Evolutionary conservation across 2,329 filamentous ascomycete species (phyloP).

Genomic region (Knoxdaviesia proteae): DNA sequence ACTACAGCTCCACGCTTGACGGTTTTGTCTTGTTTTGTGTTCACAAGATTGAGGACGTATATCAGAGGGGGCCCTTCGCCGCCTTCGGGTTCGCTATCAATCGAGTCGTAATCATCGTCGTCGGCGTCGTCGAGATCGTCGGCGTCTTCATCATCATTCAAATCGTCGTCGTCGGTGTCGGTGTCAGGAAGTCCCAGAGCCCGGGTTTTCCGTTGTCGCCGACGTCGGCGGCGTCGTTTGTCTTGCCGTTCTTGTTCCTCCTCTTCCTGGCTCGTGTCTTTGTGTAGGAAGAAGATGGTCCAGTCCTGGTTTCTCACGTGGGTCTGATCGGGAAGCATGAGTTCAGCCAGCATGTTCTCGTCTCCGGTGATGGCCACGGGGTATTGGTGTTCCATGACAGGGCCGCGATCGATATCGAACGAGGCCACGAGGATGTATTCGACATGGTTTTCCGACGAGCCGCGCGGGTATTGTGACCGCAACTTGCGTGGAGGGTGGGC

Average conservation of each 20-base stretch:
- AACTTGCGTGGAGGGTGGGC: slow-evolving; percentile 32
- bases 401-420: slow-evolving; percentile 89
- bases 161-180: slow-evolving; percentile 26
- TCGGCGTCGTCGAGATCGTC: slow-evolving; percentile 30
- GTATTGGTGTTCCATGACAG: slow-evolving; percentile 97
- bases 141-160: slow-evolving; percentile 19
- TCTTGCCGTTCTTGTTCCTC: slow-evolving; percentile 52
- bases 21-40: slow-evolving; percentile 89
- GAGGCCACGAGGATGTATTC: slow-evolving; percentile 96
- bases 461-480: slow-evolving; percentile 57
- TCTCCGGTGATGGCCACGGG: slow-evolving; percentile 88
- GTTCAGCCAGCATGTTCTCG: slow-evolving; percentile 91
- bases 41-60: slow-evolving; percentile 92
- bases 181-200: slow-evolving; percentile 27
- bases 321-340: slow-evolving; percentile 95
- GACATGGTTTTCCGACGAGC: slow-evolving; percentile 73
- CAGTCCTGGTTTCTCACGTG: slow-evolving; percentile 91
- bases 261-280: slow-evolving; percentile 69
- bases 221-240: slow-evolving; percentile 28
- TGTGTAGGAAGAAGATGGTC: slow-evolving; percentile 98
- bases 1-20: slow-evolving; percentile 86
- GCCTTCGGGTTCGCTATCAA: slow-evolving; percentile 43
- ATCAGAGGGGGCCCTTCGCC: slow-evolving; percentile 79
- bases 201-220: slow-evolving; percentile 28
- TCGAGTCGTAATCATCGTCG: slow-evolving; percentile 31